Percentiles rank a stretch among this genome's conserved stretches.
Conservation (phyloP, 108 stramenopile genomes). For the Cyclotella choctawhatcheeana region DNA sequence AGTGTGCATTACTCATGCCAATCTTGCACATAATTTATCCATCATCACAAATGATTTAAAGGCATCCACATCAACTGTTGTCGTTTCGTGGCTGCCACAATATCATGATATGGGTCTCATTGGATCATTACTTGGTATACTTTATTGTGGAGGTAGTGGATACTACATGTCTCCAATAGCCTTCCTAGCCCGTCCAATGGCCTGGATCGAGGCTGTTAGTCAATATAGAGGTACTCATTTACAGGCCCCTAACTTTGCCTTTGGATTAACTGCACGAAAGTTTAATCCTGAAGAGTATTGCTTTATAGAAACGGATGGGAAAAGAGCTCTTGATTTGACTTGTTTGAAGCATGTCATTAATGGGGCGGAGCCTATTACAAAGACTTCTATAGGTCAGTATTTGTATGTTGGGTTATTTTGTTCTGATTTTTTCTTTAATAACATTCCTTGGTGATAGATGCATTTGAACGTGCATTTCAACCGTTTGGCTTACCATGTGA, state of each 20-base stretch:
- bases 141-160: slow-evolving; percentile 96
- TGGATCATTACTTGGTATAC: slow-evolving; percentile 89
- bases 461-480: slow-evolving; percentile 77
- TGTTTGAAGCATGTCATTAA: slow-evolving; percentile 93
- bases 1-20: slow-evolving; percentile 89
- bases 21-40: slow-evolving; percentile 91
- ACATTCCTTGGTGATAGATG: slow-evolving; percentile 17
- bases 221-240: slow-evolving; percentile 91
- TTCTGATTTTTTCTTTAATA: too few relatives aligned
- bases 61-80: slow-evolving; percentile 81
- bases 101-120: slow-evolving; percentile 99
- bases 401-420: neutral
- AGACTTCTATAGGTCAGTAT: slow-evolving; percentile 56
- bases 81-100: slow-evolving; percentile 99
- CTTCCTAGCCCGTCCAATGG: slow-evolving; percentile 93
- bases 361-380: slow-evolving; percentile 96
- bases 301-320: slow-evolving; percentile 16
- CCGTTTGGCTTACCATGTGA: slow-evolving; percentile 70
- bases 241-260: slow-evolving; percentile 99
- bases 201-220: slow-evolving; percentile 89
- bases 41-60: slow-evolving; percentile 84
- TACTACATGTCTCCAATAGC: slow-evolving; percentile 96
- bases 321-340: slow-evolving; percentile 73
- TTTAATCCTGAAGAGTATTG: slow-evolving; percentile 54
- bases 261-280: slow-evolving; percentile 92